These are phyloP conservation scores for Cyclotella choctawhatcheeana DNA, from an alignment of 108 stramenopile species.

Conservation along the genomic window DNA sequence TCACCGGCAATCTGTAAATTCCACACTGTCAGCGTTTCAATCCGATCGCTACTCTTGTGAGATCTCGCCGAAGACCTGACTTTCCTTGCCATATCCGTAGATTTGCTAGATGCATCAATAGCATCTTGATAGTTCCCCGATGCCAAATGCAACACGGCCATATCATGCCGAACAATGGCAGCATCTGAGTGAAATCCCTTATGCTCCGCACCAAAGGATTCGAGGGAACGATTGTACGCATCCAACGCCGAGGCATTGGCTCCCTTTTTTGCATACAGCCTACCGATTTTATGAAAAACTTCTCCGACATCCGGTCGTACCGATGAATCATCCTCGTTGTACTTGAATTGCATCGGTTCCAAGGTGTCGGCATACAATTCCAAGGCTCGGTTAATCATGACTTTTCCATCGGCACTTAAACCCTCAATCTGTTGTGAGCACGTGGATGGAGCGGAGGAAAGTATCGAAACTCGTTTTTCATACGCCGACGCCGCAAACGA, in stretches of 20 bases:
- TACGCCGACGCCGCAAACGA: constrained; percentile 42
- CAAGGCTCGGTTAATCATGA: constrained; percentile 38
- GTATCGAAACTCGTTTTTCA: constrained; percentile 24
- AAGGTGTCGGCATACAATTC: constrained; percentile 44
- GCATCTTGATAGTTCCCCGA: constrained; percentile 30
- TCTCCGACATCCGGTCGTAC: constrained; percentile 40
- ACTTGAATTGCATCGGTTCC: constrained; percentile 39
- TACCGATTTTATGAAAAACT: constrained; percentile 37
- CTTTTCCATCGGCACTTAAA: constrained; percentile 32
- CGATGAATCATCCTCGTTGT: constrained; percentile 8
- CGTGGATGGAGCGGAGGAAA: constrained; percentile 2
- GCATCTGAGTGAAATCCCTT: constrained; percentile 29
- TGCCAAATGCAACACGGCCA: constrained; percentile 31
- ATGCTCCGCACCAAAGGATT: constrained; percentile 17
- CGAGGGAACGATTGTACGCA: constrained; percentile 40
- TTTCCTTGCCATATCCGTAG: constrained; percentile 20
- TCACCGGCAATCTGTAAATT: constrained; percentile 36
- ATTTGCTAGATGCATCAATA: constrained; percentile 28
- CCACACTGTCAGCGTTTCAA: constrained; percentile 17
- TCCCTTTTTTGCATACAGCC: constrained; percentile 38
- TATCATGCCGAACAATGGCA: constrained; percentile 35
- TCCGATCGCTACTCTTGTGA: constrained; percentile 5
- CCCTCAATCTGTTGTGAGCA: neutral
- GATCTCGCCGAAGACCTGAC: neutral
- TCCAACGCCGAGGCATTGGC: constrained; percentile 31